Conservation (phyloP, 2,329 filamentous ascomycete species). For the Diaporthe caulivora region DNA sequence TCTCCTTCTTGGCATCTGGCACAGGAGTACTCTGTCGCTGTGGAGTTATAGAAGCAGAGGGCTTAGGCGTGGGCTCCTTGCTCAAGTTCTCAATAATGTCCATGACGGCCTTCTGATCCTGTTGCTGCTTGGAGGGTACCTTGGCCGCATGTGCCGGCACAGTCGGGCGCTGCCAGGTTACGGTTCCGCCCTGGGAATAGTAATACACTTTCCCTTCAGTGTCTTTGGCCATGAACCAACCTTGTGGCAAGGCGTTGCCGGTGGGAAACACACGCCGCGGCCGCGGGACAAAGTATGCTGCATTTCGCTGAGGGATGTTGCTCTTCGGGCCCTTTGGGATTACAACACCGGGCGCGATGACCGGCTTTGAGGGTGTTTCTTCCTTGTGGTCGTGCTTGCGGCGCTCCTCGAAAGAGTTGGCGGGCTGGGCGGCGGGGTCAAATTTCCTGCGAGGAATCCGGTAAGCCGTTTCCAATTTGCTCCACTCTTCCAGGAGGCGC, state of each 20-base stretch:
- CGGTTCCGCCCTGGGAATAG: slow-evolving; percentile 82
- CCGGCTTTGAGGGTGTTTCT: slow-evolving; percentile 34
- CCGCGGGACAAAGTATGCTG: slow-evolving; percentile 58
- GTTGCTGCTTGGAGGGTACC: slow-evolving; percentile 71
- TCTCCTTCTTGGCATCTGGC: slow-evolving; percentile 74
- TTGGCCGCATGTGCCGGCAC: slow-evolving; percentile 76
- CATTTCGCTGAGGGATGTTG: slow-evolving; percentile 67
- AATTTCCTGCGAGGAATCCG: slow-evolving; percentile 92
- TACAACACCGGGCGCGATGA: slow-evolving; percentile 54
- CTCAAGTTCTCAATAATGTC: slow-evolving; percentile 89
- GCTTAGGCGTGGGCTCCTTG: slow-evolving; percentile 71
- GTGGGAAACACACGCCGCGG: slow-evolving; percentile 65
- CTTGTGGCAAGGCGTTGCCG: slow-evolving; percentile 75
- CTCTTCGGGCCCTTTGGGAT: slow-evolving; percentile 71
- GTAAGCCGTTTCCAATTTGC: slow-evolving; percentile 89
- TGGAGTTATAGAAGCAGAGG: slow-evolving; percentile 72
- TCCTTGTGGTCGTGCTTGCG: slow-evolving; percentile 68
- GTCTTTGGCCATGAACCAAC: slow-evolving; percentile 86
- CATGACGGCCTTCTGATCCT: slow-evolving; percentile 80
- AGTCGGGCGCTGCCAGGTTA: slow-evolving; percentile 86
- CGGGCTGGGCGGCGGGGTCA: slow-evolving; percentile 72
- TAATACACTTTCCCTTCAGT: slow-evolving; percentile 83
- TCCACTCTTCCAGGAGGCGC: slow-evolving; percentile 85
- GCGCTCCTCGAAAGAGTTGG: slow-evolving; percentile 73
- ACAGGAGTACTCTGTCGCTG: slow-evolving; percentile 67